phyloP scores from a whole-genome alignment of 2,329 filamentous ascomycete species.

The Herpotrichia juniperi region DNA sequence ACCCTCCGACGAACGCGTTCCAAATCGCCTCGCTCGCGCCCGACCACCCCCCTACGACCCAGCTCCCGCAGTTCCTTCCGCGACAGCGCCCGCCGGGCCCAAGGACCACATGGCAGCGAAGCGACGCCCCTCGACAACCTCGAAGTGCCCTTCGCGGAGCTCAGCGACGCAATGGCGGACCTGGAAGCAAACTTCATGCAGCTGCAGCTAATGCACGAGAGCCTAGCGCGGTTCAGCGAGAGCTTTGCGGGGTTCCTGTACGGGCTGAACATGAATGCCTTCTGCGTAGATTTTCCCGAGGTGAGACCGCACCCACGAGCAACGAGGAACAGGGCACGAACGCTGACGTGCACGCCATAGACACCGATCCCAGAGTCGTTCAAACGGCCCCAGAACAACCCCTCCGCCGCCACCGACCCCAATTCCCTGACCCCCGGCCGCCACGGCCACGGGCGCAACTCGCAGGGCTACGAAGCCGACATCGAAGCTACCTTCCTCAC shows the following conservation, averaged over 20 bases:
- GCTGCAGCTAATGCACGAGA: slow-evolving; percentile 96
- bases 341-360: slow-evolving; percentile 49
- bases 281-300: slow-evolving; percentile 97
- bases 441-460: slow-evolving; percentile 17
- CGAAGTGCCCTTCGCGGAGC: slow-evolving; percentile 89
- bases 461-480: slow-evolving; percentile 48
- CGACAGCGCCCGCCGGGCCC: slow-evolving; percentile 49
- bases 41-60: slow-evolving; percentile 89
- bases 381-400: slow-evolving; percentile 48
- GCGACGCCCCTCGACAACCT: slow-evolving; percentile 78
- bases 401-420: neutral
- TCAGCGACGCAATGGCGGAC: slow-evolving; percentile 92
- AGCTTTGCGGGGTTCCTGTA: slow-evolving; percentile 96
- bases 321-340: neutral
- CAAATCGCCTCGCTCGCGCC: slow-evolving; percentile 67
- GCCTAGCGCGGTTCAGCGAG: slow-evolving; percentile 89
- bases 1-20: slow-evolving; percentile 59
- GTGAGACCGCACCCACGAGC: too few species aligned
- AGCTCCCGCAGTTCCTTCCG: slow-evolving; percentile 89
- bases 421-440: slow-evolving; percentile 20
- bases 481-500: slow-evolving; percentile 90
- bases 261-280: slow-evolving; percentile 98
- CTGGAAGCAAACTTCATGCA: slow-evolving; percentile 98
- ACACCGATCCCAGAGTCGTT: slow-evolving; percentile 87
- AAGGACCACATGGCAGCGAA: slow-evolving; percentile 56